phyloP scores from a whole-genome alignment of 768 basidiomycete genomes.

The Hebeloma cylindrosporum region DNA sequence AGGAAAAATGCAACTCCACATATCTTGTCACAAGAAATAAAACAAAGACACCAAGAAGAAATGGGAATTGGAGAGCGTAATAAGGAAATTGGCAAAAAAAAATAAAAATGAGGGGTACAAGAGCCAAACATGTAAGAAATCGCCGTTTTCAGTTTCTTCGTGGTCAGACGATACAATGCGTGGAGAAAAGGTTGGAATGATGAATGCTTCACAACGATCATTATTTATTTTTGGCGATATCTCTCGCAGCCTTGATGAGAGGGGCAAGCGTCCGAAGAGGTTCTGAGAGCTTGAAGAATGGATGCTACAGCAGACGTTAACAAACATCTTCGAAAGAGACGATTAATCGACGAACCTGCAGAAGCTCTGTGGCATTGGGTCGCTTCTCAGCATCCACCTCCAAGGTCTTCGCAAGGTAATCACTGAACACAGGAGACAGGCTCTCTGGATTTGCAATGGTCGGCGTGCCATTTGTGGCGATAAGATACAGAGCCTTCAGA shows the following conservation, averaged over 20 bases:
- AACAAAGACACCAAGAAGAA: background rate
- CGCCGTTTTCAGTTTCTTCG: slow-evolving; percentile 10
- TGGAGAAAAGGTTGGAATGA: background rate
- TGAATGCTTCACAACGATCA: slow-evolving; percentile 7
- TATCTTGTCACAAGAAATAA: background rate
- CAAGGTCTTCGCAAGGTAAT: slow-evolving; percentile 84
- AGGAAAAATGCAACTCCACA: no score
- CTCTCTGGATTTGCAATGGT: slow-evolving; percentile 89
- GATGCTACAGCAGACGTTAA: slow-evolving; percentile 51
- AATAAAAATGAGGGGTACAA: slow-evolving; percentile 4
- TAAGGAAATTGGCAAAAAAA: slow-evolving; percentile 1
- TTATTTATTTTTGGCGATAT: slow-evolving; percentile 70
- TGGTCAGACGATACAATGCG: slow-evolving; percentile 20
- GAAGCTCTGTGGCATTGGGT: slow-evolving; percentile 78
- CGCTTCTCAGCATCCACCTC: slow-evolving; percentile 96
- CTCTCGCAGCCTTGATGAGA: slow-evolving; percentile 89
- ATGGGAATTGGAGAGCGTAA: background rate
- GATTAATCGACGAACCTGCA: slow-evolving; percentile 52
- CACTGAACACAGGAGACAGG: slow-evolving; percentile 74
- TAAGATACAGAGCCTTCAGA: slow-evolving; percentile 93
- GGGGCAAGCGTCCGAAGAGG: slow-evolving; percentile 84
- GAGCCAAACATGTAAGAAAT: slow-evolving; percentile 6
- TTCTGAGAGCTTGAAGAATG: slow-evolving; percentile 87
- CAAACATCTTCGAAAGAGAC: slow-evolving; percentile 3
- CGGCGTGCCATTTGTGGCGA: slow-evolving; percentile 97